phyloP scores from a whole-genome alignment of 257 asterid species.

The Echites panduratus region DNA sequence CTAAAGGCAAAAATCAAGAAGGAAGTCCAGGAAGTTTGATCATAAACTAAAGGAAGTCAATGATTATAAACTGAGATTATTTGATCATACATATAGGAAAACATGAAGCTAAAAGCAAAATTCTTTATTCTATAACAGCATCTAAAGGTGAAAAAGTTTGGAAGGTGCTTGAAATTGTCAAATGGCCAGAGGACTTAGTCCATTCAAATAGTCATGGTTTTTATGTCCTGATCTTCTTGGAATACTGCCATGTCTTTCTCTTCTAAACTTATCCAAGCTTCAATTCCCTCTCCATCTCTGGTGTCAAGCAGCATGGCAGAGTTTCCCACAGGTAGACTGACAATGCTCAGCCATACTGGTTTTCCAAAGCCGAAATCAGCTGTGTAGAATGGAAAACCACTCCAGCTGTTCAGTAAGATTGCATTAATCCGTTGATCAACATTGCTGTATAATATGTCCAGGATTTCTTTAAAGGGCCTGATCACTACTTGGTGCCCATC shows the following conservation, averaged over 20 bases:
- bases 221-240: slow-evolving; percentile 3
- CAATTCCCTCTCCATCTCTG: slow-evolving; percentile 29
- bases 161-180: too few relatives aligned
- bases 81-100: too few relatives aligned
- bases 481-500: slow-evolving; percentile 8
- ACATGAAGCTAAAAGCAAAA: too few relatives aligned
- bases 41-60: too few relatives aligned
- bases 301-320: slow-evolving; percentile 25
- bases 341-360: slow-evolving; percentile 28
- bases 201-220: not conserved
- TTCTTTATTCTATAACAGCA: too few relatives aligned
- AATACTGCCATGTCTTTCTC: slow-evolving; percentile 19
- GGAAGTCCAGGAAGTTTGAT: too few relatives aligned
- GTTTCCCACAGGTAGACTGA: slow-evolving; percentile 13
- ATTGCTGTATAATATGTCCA: not conserved
- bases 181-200: too few relatives aligned
- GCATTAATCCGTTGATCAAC: slow-evolving; percentile 7
- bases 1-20: too few relatives aligned
- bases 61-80: too few relatives aligned
- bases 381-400: slow-evolving; percentile 25
- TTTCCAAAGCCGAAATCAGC: slow-evolving; percentile 33
- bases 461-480: slow-evolving; percentile 3
- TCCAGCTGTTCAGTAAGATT: slow-evolving; percentile 22
- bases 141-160: too few relatives aligned
- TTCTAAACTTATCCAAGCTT: slow-evolving; percentile 33